phyloP scores from a whole-genome alignment of 1,139 yeast species.

The Yamadazyma siamensis region DNA sequence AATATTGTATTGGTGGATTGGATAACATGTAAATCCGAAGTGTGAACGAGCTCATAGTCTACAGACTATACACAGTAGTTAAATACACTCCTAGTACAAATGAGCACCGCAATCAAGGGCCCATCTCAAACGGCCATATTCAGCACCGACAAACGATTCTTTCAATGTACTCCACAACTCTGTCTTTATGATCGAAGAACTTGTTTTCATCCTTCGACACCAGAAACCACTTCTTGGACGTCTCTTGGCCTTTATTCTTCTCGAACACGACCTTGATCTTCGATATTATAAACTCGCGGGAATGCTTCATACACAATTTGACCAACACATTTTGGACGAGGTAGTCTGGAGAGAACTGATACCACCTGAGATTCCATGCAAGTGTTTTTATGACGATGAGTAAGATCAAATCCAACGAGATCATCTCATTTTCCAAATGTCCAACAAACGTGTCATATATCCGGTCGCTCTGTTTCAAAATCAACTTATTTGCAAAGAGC shows the following conservation, averaged over 20 bases:
- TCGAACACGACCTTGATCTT: conserved; percentile 34
- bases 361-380: conserved; percentile 45
- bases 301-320: conserved; percentile 29
- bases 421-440: conserved; percentile 19
- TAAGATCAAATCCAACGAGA: conserved; percentile 34
- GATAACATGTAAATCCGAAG: no score
- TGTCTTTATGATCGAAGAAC: conserved; percentile 28
- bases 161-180: conserved; percentile 34
- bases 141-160: conserved; percentile 20
- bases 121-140: no score
- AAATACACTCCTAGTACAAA: no score
- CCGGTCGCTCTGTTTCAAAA: conserved; percentile 24
- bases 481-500: conserved; percentile 33
- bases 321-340: conserved; percentile 26
- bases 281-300: conserved; percentile 30
- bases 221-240: no score
- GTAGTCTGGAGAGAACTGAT: conserved; percentile 34
- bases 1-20: no score
- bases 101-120: no score
- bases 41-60: no score
- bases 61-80: no score
- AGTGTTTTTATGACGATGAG: conserved; percentile 31
- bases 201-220: no score
- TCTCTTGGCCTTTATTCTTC: conserved; percentile 24
- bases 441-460: conserved; percentile 23